Base-by-base conservation (phyloP, 495 filamentous ascomycete genomes). In the Tetracladium marchalianum region DNA sequence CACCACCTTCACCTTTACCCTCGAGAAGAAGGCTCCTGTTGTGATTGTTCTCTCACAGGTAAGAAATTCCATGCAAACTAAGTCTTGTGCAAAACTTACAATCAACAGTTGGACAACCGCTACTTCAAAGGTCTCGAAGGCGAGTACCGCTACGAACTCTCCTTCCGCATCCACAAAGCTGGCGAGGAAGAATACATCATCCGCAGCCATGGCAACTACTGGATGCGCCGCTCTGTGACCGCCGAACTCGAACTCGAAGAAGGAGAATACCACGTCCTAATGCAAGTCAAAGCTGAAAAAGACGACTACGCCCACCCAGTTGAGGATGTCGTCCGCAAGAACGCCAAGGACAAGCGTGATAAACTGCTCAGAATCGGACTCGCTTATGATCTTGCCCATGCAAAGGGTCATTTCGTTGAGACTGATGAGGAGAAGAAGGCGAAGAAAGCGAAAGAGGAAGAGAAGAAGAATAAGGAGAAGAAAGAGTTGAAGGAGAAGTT, bases 121-220 rank as follows among this genome's bases (percentile, higher is more conserved):
- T 96, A 95, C 57, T 96, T 87, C 66, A 69, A 69, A 43, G 90
- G 89, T 0, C 76, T 96, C 1, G 70, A 79, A 40, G 90, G 89
- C 16, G 77, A 87, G 57, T 96, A 92, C 52, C 59, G 59, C 11
- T 95, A 90, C 62, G 60, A 78, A 8, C 65, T 95, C 0, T 78
- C 83, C 44, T 95, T 95, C 67, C 80, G 89, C 12, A 59, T 96
- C 0, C 81, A 95, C 56, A 85, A 81, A 56, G 79, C 85, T 18
- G 85, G 79, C 34, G 77, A 92, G 44, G 72, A 84, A 40, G 84
- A 89, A 42, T 95, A 93, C 58, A 77, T 94, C 18, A 82, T 95
- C 12, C 85, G 86, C 47, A 87, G 78, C 50, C 78, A 80, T 35
- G 74, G 71, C 36, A 46, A 46, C 22, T 43, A 39, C 19, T 70